These are phyloP conservation scores for Fusarium chaquense DNA, from an alignment of 2,329 filamentous ascomycete genomes.

Conservation along the genomic window DNA sequence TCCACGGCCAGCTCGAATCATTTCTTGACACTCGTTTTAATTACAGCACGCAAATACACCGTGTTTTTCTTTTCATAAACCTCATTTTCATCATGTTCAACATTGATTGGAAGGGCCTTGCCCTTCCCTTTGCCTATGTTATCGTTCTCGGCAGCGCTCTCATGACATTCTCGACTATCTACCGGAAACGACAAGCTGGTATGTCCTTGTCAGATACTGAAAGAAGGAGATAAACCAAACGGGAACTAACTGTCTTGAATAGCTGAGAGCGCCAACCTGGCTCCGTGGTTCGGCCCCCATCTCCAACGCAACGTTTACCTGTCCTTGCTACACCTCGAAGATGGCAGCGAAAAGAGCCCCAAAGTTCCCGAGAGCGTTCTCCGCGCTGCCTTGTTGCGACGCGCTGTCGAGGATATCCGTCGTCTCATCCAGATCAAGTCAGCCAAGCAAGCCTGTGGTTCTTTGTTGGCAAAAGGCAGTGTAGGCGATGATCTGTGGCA, in stretches of 20 bases:
- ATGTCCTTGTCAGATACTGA: conserved; percentile 47
- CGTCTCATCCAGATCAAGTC: conserved; percentile 89
- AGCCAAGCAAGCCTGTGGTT: conserved; percentile 87
- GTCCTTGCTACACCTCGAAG: conserved; percentile 83
- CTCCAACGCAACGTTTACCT: conserved; percentile 95
- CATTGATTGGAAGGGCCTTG: conserved; percentile 84
- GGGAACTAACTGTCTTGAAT: conserved; percentile 22
- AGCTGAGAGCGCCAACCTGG: conserved; percentile 86
- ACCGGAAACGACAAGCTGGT: conserved; percentile 91
- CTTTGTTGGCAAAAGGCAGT: conserved; percentile 87
- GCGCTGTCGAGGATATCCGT: conserved; percentile 92
- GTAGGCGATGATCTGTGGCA: conserved; percentile 98
- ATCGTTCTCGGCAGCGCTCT: conserved; percentile 88
- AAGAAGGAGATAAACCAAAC: background rate
- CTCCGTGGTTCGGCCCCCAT: conserved; percentile 94
- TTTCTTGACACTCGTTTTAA: conserved; percentile 34
- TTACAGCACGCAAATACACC: conserved; percentile 4
- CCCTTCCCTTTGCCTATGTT: conserved; percentile 90
- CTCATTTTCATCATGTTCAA: conserved; percentile 60
- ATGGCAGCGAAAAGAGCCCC: conserved; percentile 73
- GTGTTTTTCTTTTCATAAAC: conserved; percentile 11
- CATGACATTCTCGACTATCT: conserved; percentile 91
- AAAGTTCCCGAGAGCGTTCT: conserved; percentile 85
- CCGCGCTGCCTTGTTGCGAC: conserved; percentile 86
- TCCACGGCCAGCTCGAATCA: conserved; percentile 23